Percentiles rank a stretch among this genome's conserved stretches.
Conservation (phyloP, 805 yeast genomes). For the Hanseniaspora occidentalis region DNA sequence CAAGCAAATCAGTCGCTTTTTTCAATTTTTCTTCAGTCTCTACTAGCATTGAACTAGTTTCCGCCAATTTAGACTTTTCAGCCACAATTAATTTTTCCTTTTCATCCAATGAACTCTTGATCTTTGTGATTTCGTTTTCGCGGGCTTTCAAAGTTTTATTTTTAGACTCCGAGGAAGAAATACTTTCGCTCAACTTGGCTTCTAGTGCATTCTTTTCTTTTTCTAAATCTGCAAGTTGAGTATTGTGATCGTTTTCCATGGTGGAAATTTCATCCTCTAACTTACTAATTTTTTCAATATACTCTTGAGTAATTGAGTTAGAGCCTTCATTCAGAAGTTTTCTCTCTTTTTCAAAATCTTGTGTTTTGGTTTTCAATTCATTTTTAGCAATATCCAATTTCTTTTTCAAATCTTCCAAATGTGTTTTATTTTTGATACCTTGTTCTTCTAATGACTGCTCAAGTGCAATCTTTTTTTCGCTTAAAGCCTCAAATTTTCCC, state of each 20-base stretch:
- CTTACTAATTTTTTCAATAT: slow-evolving; percentile 31
- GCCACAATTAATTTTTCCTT: no score
- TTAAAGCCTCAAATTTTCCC: not conserved
- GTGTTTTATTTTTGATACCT: slow-evolving; percentile 1
- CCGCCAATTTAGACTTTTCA: no score
- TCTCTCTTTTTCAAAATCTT: slow-evolving; percentile 41
- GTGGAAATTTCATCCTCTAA: slow-evolving; percentile 26
- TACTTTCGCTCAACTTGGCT: slow-evolving; percentile 1
- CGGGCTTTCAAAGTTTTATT: no score
- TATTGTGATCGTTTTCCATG: slow-evolving; percentile 4
- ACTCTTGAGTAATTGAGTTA: slow-evolving; percentile 36
- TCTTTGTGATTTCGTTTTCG: no score
- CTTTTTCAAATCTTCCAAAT: slow-evolving; percentile 12
- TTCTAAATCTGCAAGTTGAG: slow-evolving; percentile 9
- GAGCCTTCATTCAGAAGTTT: slow-evolving; percentile 35
- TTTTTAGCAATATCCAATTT: slow-evolving; percentile 22
- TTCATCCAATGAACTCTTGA: no score
- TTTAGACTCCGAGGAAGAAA: no score
- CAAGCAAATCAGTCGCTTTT: no score
- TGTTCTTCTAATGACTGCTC: slow-evolving; percentile 3
- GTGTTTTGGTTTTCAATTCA: slow-evolving; percentile 26
- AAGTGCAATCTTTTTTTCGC: slow-evolving; percentile 1
- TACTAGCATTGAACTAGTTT: no score
- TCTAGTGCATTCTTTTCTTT: slow-evolving; percentile 7
- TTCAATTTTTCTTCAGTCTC: no score